Evolutionary conservation across 257 asterid genomes (phyloP), one percentile per base, ranked within the genome.

Genomic region (Fraxinus cuspidata): DNA sequence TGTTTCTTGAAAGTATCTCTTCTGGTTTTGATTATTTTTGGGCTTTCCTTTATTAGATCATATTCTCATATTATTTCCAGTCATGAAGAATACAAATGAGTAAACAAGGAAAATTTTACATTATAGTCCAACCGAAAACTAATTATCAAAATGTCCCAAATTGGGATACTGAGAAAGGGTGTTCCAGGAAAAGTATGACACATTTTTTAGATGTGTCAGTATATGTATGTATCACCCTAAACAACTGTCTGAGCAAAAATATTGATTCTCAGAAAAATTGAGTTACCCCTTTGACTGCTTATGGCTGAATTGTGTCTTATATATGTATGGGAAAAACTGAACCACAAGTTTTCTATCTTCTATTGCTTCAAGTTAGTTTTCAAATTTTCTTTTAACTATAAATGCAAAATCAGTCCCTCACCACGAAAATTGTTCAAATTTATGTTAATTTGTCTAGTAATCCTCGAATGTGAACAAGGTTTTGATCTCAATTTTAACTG

Each of bases 121-220:
- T n/a, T 1, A 38, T 5, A 37, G 42, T 8, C 44, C 44, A 58
- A 58, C 29, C 29, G 66, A 58, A 58, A 21, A 16, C 32, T 23
- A 60, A 23, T 7, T 23, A 60, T 60, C 16, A 68, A 66, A 71
- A 38, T 19, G 13, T 80, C 37, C 85, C 80, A 70, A 73, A 31
- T 80, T 73, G 77, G 86, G 87, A 56, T 76, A 23, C 68, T 23
- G 68, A 23, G 68, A 11, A 40, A 60, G 80, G 75, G 85, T 23
- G 70, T 44, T 77, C 78, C 77, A 66, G 83, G 74, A 77, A 87
- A 82, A 23, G 4, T 2, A 60, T 75, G 85, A 44, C 85, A 80
- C 9, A 80, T 47, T 77, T 77, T 70, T 29, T 82, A 81, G 89
- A 69, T n/a, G 64, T 78, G 81, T 88, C 97, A 92, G 91, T 90